Conservation (phyloP, 2,329 filamentous ascomycete genomes). For the Aspergillus ochraceoroseus region DNA sequence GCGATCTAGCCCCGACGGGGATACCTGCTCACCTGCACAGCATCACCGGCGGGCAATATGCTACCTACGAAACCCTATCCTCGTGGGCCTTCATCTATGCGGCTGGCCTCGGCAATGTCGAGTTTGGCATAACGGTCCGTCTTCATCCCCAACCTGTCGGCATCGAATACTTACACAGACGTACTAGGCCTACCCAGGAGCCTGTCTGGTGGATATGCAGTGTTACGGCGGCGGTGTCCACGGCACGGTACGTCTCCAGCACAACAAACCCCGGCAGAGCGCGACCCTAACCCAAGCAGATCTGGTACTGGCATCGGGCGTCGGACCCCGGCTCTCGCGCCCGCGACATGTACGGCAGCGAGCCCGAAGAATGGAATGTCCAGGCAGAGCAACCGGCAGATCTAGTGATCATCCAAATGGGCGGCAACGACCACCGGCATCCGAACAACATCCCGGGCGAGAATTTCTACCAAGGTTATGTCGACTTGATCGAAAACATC, state of each 20-base stretch:
- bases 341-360: conserved; percentile 38
- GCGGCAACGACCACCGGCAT: conserved; percentile 46
- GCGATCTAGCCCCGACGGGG: conserved; percentile 31
- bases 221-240: conserved; percentile 53
- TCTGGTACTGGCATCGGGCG: conserved; percentile 56
- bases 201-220: conserved; percentile 52
- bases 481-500: conserved; percentile 41
- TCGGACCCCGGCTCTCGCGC: conserved; percentile 52
- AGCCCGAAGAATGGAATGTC: conserved; percentile 30
- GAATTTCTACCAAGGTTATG: conserved; percentile 41
- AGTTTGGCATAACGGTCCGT: conserved; percentile 51
- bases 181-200: conserved; percentile 49
- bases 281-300: conserved; percentile 20
- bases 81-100: conserved; percentile 54
- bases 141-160: no score
- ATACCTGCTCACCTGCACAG: conserved; percentile 44
- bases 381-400: conserved; percentile 32
- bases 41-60: conserved; percentile 54
- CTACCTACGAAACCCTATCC: conserved; percentile 55
- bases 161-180: neutral
- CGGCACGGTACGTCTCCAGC: conserved; percentile 41
- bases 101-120: conserved; percentile 54
- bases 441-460: conserved; percentile 40
- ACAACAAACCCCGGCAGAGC: neutral
- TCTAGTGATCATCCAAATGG: conserved; percentile 46